Base-by-base conservation (phyloP, 495 filamentous ascomycete genomes). In the Pyrenopolyporus hunteri region DNA sequence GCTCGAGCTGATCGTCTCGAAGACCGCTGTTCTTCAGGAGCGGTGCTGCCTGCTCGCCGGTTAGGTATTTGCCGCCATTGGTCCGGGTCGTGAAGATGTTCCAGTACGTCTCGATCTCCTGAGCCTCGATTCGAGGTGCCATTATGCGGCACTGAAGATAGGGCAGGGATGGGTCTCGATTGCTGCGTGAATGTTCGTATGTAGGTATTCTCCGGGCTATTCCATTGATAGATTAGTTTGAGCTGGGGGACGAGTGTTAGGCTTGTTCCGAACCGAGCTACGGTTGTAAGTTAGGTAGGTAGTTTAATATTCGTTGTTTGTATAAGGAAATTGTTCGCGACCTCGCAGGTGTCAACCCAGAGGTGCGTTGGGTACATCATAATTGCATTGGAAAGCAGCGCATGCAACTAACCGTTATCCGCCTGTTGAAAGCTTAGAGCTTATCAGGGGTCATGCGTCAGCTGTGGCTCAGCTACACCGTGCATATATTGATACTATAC, bases 91-190 rank as follows among this genome's bases (percentile, higher is more conserved):
- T 82, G 78, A 98, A 98, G 75, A 98, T 98, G 79, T 98, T 96
- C 94, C 94, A 98, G 78, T 98, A 98, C 53, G 93, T 91, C 70
- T 97, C 92, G 68, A 98, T 89, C 74, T 98, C 95, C 79, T 89
- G 89, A 72, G 94, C 87, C 68, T 97, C 93, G 74, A 98, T 98
- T 66, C 86, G 86, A 74, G 92, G 85, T 83, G 91, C 89, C 74
- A 76, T 84, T 69, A 58, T 65, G 58, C 50, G 49, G 62, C 26
- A 45, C 37, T 55, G 28, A 6, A 47, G n/a, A 49, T 25, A 14
- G 37, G 11, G 39, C 46, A 37, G 31, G 22, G 20, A 43, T 25
- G 37, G n/a, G n/a, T n/a, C n/a, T 17, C 28, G 20, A 26, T 61
- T 28, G 49, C 32, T 5, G 19, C 17, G 32, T 23, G 17, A 20